phyloP scores from a whole-genome alignment of 352 stramenopile species.

The Pythium guiyangense region DNA sequence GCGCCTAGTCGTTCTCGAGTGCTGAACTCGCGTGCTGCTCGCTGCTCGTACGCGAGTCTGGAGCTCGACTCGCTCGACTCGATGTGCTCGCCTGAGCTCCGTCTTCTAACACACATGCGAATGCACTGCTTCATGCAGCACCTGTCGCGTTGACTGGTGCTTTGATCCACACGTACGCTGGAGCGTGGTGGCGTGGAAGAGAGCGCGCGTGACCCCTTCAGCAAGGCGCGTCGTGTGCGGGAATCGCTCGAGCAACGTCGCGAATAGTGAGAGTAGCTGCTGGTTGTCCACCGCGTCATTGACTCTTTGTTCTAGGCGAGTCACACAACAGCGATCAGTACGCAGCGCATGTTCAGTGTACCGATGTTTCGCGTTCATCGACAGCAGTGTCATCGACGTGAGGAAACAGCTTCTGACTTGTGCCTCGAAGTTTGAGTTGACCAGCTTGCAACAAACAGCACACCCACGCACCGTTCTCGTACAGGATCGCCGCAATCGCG shows the following conservation, averaged over 20 bases:
- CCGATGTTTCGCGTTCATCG: too few species aligned
- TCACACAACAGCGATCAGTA: background rate
- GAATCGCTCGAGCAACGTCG: constrained; percentile 20
- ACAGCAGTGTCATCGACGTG: background rate
- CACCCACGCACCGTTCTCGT: constrained; percentile 37
- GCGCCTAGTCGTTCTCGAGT: too few species aligned
- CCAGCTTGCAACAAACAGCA: background rate
- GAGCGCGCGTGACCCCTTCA: constrained; percentile 23
- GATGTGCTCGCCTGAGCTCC: background rate
- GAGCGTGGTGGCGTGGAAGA: constrained; percentile 44
- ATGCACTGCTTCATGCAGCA: background rate
- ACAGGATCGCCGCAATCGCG: constrained; percentile 30
- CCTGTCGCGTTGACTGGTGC: background rate
- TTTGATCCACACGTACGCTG: constrained; percentile 19
- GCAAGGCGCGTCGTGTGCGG: constrained; percentile 15
- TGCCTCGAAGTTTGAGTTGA: background rate
- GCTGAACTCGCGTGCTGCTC: too few species aligned
- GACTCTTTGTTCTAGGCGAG: constrained; percentile 20
- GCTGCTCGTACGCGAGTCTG: too few species aligned
- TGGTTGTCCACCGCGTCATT: constrained; percentile 21
- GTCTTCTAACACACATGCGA: background rate
- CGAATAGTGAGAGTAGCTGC: constrained; percentile 20
- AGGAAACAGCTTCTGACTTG: background rate
- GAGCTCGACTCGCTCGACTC: background rate
- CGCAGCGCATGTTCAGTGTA: background rate